Conservation (phyloP, 352 stramenopile species). For the Phytophthora ramorum region DNA sequence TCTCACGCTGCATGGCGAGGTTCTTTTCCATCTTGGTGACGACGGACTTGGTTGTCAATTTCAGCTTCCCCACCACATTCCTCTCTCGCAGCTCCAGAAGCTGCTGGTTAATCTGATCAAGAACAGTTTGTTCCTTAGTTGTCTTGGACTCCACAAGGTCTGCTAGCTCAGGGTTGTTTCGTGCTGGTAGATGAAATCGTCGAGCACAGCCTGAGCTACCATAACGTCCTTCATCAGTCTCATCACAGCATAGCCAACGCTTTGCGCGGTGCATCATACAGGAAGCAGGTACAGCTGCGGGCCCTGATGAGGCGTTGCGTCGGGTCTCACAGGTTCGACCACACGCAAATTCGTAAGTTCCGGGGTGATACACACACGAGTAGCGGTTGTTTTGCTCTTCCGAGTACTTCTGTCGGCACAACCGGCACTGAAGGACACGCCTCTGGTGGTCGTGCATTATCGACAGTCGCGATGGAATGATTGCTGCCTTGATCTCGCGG, state of each 20-base stretch:
- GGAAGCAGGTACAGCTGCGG: constrained; percentile 26
- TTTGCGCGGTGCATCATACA: constrained; percentile 82
- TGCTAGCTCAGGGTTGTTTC: constrained; percentile 50
- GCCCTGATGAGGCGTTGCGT: constrained; percentile 6
- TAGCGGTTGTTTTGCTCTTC: constrained; percentile 77
- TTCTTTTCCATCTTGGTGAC: constrained; percentile 64
- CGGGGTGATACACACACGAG: constrained; percentile 71
- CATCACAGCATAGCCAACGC: constrained; percentile 79
- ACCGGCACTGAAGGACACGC: constrained; percentile 54
- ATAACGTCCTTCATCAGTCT: constrained; percentile 72
- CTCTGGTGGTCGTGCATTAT: constrained; percentile 71
- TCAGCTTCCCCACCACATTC: constrained; percentile 63
- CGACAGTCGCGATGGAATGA: constrained; percentile 44
- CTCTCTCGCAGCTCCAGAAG: constrained; percentile 64
- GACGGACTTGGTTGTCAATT: constrained; percentile 49
- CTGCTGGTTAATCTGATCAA: constrained; percentile 69
- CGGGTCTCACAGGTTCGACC: constrained; percentile 61
- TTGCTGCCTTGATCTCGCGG: constrained; percentile 15
- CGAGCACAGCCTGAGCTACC: constrained; percentile 65
- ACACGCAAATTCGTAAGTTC: constrained; percentile 70
- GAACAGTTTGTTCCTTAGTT: constrained; percentile 41
- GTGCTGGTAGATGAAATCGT: constrained; percentile 65
- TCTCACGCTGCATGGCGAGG: constrained; percentile 47
- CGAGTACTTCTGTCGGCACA: constrained; percentile 73
- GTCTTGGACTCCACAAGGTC: constrained; percentile 53